Conservation (phyloP, 2,329 filamentous ascomycete genomes). For the Alternaria incomplexa region DNA sequence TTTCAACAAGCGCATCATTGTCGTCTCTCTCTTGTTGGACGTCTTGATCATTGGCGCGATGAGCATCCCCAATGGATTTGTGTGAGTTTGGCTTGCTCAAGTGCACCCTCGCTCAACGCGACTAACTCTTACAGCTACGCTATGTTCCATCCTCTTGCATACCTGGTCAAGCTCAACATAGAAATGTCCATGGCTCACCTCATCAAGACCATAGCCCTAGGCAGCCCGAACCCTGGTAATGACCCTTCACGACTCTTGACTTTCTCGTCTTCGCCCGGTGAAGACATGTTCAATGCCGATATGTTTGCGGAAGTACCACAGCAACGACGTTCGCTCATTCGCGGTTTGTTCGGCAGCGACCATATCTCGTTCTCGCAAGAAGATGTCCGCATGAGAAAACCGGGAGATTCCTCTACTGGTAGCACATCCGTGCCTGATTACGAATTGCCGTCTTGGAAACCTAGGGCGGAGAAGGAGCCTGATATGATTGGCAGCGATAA, state of each 20-base stretch:
- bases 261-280: constrained; percentile 1
- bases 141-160: constrained; percentile 56
- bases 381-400: constrained; percentile 3
- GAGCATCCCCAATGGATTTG: constrained; percentile 49
- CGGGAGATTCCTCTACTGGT: constrained; percentile 14
- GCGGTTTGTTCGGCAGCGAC: constrained; percentile 11
- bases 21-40: constrained; percentile 36
- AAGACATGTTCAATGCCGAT: background rate
- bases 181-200: constrained; percentile 47
- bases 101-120: background rate
- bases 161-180: constrained; percentile 55
- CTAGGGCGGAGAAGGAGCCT: background rate
- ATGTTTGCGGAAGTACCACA: constrained; percentile 7
- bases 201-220: constrained; percentile 40
- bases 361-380: background rate
- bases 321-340: constrained; percentile 12
- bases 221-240: constrained; percentile 5
- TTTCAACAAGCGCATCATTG: constrained; percentile 35
- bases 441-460: background rate
- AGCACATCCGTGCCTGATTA: constrained; percentile 1
- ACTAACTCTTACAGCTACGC: constrained; percentile 43
- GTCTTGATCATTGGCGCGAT: constrained; percentile 51
- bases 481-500: background rate
- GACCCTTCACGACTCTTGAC: background rate
- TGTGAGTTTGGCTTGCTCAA: constrained; percentile 32